Conservation (phyloP, 2,329 filamentous ascomycete species). For the Bipolaris sorokiniana region DNA sequence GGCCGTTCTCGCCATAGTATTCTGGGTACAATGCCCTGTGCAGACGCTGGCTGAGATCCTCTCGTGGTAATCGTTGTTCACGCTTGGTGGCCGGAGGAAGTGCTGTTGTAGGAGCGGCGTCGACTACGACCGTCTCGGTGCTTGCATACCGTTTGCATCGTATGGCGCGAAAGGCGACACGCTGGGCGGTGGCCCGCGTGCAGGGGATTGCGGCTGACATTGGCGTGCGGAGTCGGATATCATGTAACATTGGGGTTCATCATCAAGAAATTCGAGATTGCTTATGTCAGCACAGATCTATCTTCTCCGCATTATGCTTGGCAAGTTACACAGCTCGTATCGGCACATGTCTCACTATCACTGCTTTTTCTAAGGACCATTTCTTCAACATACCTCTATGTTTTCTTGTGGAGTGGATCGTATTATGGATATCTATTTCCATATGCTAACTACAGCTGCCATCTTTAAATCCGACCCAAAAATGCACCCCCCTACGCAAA, state of each 20-base stretch:
- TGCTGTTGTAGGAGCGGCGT: constrained; percentile 9
- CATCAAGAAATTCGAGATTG: constrained; percentile 32
- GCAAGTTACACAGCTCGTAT: neutral
- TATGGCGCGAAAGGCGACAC: constrained; percentile 22
- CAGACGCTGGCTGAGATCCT: constrained; percentile 25
- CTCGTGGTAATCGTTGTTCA: constrained; percentile 11
- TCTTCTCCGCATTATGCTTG: neutral
- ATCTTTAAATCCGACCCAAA: neutral
- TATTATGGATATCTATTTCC: neutral
- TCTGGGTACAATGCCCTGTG: constrained; percentile 29
- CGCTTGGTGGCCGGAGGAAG: constrained; percentile 9
- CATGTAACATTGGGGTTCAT: constrained; percentile 10
- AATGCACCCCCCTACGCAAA: neutral
- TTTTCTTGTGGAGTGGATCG: neutral
- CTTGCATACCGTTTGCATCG: constrained; percentile 30
- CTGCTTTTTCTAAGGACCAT: neutral
- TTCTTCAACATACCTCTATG: neutral
- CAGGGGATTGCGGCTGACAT: constrained; percentile 66
- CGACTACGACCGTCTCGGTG: constrained; percentile 23
- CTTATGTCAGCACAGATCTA: constrained; percentile 31
- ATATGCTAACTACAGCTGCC: constrained; percentile 1
- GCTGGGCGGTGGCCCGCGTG: constrained; percentile 61
- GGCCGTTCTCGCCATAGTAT: constrained; percentile 4
- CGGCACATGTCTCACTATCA: neutral
- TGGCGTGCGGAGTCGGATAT: constrained; percentile 23